Base-by-base conservation (phyloP, 495 filamentous ascomycete species). In the Parathielavia appendiculata region DNA sequence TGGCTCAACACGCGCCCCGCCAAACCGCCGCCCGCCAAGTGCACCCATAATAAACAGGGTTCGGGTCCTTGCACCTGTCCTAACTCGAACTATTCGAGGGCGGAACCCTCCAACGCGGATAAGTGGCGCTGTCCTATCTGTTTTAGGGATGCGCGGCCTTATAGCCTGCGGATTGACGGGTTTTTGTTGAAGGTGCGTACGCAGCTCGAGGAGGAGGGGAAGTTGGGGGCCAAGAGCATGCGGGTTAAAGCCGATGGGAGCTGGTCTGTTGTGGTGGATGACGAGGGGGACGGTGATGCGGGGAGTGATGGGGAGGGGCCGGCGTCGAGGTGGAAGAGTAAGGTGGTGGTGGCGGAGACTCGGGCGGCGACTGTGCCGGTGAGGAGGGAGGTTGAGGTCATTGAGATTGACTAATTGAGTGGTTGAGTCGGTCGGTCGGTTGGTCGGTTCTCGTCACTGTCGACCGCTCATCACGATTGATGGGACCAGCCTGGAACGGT, bases 51-150 rank as follows among this genome's bases (percentile, higher is more conserved):
- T 0, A 10, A 54, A 22, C 56, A 51, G 3, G 76, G 73, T 48
- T 58, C 54, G 3, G 76, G 75, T 54, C 60, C 63, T 10, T 77
- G 73, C 52, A 59, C 54, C 2, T 77, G 75, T 54, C 60, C 63
- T 10, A 65, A 47, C 32, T n/a, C 41, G 6, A 11, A 2, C 26
- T 30, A 30, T 30, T 2, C 26, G 26, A 6, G 26, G 26, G 6
- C 55, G 4, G 75, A 79, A 57, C 80, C 83, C 0, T 79, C 79
- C 36, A 75, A 81, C 56, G 77, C 82, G n/a, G 89, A 93, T 51
- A 80, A 83, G 53, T 95, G 91, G 89, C 80, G 75, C 41, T 97
- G 92, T 64, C 91, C 92, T 0, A 81, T 93, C 51, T 96, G 92
- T 70, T 44, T 40, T 5, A 75, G 78, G 35, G 90, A 95, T 66